Conservation (phyloP, 169 alveolate species). For the Babesia microti region DNA sequence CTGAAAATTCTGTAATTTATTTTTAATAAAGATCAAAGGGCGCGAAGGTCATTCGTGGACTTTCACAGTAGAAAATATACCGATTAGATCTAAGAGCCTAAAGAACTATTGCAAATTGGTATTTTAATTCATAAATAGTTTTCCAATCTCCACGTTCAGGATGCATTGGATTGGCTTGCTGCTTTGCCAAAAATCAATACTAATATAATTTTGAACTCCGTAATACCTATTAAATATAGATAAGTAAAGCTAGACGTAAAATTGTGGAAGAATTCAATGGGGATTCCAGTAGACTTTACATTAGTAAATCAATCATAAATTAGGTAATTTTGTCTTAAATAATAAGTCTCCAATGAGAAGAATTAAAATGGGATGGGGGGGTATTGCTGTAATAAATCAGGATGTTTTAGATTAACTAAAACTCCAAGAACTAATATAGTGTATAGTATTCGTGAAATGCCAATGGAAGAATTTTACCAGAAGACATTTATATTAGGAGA, state of each 20-base stretch:
- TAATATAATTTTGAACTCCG: slow-evolving; percentile 51
- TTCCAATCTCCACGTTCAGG: slow-evolving; percentile 54
- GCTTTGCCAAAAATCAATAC: slow-evolving; percentile 57
- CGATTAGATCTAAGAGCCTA: slow-evolving; percentile 55
- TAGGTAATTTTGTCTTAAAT: slow-evolving; percentile 46
- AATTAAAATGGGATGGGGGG: slow-evolving; percentile 8
- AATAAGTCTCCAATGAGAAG: slow-evolving; percentile 40
- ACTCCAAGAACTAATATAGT: slow-evolving; percentile 56
- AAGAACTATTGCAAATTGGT: slow-evolving; percentile 52
- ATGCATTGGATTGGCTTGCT: slow-evolving; percentile 60
- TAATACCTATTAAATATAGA: slow-evolving; percentile 9
- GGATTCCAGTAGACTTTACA: slow-evolving; percentile 60
- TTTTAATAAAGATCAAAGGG: slow-evolving; percentile 21
- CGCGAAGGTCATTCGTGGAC: slow-evolving; percentile 51
- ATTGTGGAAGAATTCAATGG: slow-evolving; percentile 58
- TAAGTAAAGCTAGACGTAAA: slow-evolving; percentile 51
- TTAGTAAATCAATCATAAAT: slow-evolving; percentile 56
- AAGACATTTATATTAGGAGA: slow-evolving; percentile 58
- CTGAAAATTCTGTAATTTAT: slow-evolving; percentile 40
- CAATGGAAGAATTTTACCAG: slow-evolving; percentile 64
- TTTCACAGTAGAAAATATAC: slow-evolving; percentile 53
- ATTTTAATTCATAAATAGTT: slow-evolving; percentile 12
- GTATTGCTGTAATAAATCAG: slow-evolving; percentile 14
- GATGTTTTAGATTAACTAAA: slow-evolving; percentile 53
- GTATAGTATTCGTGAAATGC: slow-evolving; percentile 62